Base-by-base conservation (phyloP, 495 filamentous ascomycete genomes). In the Penicillium taxi region DNA sequence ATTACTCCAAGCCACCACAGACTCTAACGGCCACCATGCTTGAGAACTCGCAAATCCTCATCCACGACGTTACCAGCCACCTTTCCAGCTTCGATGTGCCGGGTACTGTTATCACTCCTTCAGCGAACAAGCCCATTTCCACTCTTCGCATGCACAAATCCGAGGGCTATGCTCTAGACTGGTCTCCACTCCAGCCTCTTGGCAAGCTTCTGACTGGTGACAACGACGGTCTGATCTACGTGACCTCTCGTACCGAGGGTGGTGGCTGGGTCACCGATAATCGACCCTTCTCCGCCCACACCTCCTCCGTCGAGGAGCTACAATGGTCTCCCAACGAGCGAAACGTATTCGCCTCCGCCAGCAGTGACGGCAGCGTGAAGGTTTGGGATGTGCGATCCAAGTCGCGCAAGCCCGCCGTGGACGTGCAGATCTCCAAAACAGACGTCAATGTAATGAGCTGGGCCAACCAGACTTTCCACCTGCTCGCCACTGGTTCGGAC, bases 361-460 rank as follows among this genome's bases (percentile, higher is more conserved):
- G 87, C 25, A 86, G 80, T 52, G 91, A 98, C 58, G 90, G 91
- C 29, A 93, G 85, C 2, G 82, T 98, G 44, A 88, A 89, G 53
- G 79, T 98, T 22, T 98, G 89, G 84, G 91, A 98, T 55, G 78
- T 90, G 28, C 81, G 91, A 22, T 86, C 82, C 42, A 94, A 94
- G 67, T 82, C 79, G 41, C 78, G 83, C 44, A 83, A 80, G 49
- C 81, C 87, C 6, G 86, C 84, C 9, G 73, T 98, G 17, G 86
- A 81, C 31, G 84, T 98, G 32, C 75, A 84, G 45, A 77, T 91
- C 48, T 90, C 82, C 56, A 68, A 75, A 26, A 78, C 78, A 13
- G 91, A 98, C 44, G 86, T 96, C 41, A 98, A 98, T 50, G 91
- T 98, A 20, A 82, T 96, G 64, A 88, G 81, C 39, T 98, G 91